Base-by-base conservation (phyloP, 441 rosid species). In the Croton setiger region DNA sequence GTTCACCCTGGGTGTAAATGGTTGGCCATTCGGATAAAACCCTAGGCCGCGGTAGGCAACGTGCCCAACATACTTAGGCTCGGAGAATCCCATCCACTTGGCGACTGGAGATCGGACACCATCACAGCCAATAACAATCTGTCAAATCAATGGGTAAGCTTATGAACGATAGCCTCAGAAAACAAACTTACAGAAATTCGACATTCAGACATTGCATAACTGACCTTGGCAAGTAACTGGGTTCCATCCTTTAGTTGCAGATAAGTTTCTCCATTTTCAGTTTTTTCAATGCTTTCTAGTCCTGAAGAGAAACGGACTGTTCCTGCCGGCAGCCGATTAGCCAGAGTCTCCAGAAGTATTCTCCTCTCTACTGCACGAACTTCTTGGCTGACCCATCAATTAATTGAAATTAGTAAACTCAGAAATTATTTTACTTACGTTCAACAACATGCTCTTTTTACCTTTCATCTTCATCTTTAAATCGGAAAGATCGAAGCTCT, bases 381-480 rank as follows among this genome's bases (percentile, higher is more conserved):
- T 85, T 91, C 98, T 81, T 93, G 98, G 82, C 98, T 93, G 80
- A 58, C 52, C 35, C 13, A 67, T 66, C 67, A 45, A n/a, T 47
- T 48, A 7, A 31, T 41, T 4, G 6, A 20, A 9, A 15, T 15
- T 21, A 48, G 27, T 47, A n/a, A 20, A 45, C 31, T 52, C 36
- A 23, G 27, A 20, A 61, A 36, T 8, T 39, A 9, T 5, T 39
- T 39, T 7, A 39, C 7, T 39, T 7, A 39, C 1, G 5, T 39
- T 39, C 10, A 39, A 39, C 10, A 39, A 39, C 43, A 39, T 9
- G 48, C 37, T 52, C 14, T 10, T n/a, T 10, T n/a, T 72, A 88
- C 97, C 92, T 87, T 75, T 74, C 78, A 79, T 94, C 97, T 80
- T 87, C 98, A 47, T 94, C 98, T 83, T 85, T 94, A 79, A 94